These are phyloP conservation scores for Candida chilensis DNA, from an alignment of 805 yeast species.

Conservation along the genomic window DNA sequence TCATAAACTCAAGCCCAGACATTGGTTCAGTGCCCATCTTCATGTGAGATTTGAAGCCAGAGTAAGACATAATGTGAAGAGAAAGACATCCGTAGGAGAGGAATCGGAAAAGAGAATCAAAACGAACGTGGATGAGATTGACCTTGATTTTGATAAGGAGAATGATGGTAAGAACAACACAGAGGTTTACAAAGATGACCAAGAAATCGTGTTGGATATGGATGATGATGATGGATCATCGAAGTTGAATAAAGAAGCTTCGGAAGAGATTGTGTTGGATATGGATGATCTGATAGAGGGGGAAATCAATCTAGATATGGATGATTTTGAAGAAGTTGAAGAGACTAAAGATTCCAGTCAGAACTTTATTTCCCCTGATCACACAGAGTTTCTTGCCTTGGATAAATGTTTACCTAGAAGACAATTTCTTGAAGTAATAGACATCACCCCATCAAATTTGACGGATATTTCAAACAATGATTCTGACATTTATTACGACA, in stretches of 20 bases:
- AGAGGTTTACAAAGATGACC: constrained; percentile 4
- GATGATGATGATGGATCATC: constrained; percentile 5
- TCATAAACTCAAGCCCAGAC: constrained; percentile 42
- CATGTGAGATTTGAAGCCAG: constrained; percentile 67
- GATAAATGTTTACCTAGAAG: constrained; percentile 77
- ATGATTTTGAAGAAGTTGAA: constrained; percentile 2
- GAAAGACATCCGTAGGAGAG: too few relatives aligned
- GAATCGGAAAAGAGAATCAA: too few relatives aligned
- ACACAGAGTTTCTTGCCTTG: constrained; percentile 60
- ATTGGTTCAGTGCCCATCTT: constrained; percentile 88
- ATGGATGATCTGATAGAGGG: constrained; percentile 7
- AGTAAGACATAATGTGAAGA: constrained; percentile 24
- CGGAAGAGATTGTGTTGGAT: constrained; percentile 17
- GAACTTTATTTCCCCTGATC: not conserved
- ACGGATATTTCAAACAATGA: constrained; percentile 1
- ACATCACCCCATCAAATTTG: constrained; percentile 20
- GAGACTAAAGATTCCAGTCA: constrained; percentile 1
- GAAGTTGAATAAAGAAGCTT: not conserved
- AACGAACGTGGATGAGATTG: constrained; percentile 2
- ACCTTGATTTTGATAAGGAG: constrained; percentile 16
- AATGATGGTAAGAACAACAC: too few relatives aligned
- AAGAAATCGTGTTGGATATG: constrained; percentile 13
- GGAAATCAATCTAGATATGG: constrained; percentile 7
- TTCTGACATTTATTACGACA: constrained; percentile 16
- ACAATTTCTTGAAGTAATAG: constrained; percentile 42